A percentile compares a stretch with the other conserved stretches of the same genome.
Evolutionary conservation across 2,329 filamentous ascomycete species (phyloP).

Genomic region (Xylariaceae sp.): DNA sequence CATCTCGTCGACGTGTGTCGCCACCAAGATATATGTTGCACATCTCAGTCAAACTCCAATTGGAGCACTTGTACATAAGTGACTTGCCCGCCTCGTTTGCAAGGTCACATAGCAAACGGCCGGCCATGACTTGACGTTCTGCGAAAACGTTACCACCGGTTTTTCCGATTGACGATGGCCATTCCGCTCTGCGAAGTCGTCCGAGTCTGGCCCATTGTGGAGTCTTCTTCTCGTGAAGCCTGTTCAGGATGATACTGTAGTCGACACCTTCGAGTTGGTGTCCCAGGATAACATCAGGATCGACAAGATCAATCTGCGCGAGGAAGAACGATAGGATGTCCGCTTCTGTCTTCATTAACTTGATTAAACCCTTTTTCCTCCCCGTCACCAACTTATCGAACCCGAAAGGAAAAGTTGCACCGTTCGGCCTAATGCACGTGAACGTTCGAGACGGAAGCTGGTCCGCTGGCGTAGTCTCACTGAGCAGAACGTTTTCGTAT

Average conservation of each 20-base stretch:
- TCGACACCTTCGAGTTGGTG: constrained; percentile 97
- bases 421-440: constrained; percentile 80
- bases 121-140: constrained; percentile 83
- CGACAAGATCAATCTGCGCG: constrained; percentile 77
- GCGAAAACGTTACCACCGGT: constrained; percentile 86
- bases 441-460: constrained; percentile 86
- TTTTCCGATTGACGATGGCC: constrained; percentile 83
- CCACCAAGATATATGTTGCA: constrained; percentile 79
- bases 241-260: constrained; percentile 82
- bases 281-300: constrained; percentile 90
- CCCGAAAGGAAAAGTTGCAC: constrained; percentile 71
- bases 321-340: constrained; percentile 85
- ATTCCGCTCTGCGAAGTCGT: constrained; percentile 72
- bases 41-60: constrained; percentile 98
- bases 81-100: constrained; percentile 97
- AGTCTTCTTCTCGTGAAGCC: constrained; percentile 83
- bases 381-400: constrained; percentile 73
- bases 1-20: constrained; percentile 67
- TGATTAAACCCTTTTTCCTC: constrained; percentile 70
- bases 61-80: constrained; percentile 93
- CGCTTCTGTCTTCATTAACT: constrained; percentile 75
- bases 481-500: constrained; percentile 84
- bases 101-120: constrained; percentile 85
- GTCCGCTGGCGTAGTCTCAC: constrained; percentile 81
- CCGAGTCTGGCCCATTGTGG: constrained; percentile 94